Evolutionary conservation across 2,329 filamentous ascomycete species (phyloP).

Genomic region (Epicoccum nigrum): DNA sequence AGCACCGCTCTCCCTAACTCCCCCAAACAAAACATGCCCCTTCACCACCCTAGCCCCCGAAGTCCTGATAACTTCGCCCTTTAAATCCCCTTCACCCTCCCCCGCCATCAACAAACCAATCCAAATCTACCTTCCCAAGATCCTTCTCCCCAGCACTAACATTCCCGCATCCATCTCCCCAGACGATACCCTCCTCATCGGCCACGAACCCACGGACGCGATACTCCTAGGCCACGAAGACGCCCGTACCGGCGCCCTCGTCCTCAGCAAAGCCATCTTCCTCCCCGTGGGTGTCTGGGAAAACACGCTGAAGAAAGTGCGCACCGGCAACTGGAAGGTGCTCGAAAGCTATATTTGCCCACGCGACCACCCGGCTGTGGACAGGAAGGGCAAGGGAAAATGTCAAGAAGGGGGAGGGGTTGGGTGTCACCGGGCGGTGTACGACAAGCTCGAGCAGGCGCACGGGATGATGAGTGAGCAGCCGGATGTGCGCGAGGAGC

Average conservation of each 20-base stretch:
- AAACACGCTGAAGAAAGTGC: constrained; percentile 23
- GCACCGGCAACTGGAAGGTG: constrained; percentile 16
- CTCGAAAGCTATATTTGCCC: constrained; percentile 33
- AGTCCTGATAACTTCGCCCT: constrained; percentile 23
- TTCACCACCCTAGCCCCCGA: constrained; percentile 16
- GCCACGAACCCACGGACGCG: too few relatives aligned
- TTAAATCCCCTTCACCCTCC: constrained; percentile 2
- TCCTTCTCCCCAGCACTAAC: constrained; percentile 26
- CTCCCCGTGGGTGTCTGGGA: constrained; percentile 30
- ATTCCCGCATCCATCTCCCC: too few relatives aligned
- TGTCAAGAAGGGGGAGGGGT: not conserved
- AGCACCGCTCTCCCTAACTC: constrained; percentile 6
- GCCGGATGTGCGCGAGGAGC: constrained; percentile 24
- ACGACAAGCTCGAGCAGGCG: constrained; percentile 28
- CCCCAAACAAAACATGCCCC: constrained; percentile 11
- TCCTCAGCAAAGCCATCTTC: constrained; percentile 32
- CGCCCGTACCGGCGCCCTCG: constrained; percentile 13
- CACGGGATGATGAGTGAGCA: constrained; percentile 24
- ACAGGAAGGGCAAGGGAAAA: not conserved
- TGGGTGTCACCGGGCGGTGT: constrained; percentile 25
- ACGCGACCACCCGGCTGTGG: not conserved
- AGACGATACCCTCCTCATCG: too few relatives aligned
- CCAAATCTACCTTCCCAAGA: constrained; percentile 37
- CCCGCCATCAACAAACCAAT: constrained; percentile 23
- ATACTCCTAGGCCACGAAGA: constrained; percentile 35